Evolutionary conservation across 2,329 filamentous ascomycete species (phyloP).

Genomic region (Cercospora zeina): DNA sequence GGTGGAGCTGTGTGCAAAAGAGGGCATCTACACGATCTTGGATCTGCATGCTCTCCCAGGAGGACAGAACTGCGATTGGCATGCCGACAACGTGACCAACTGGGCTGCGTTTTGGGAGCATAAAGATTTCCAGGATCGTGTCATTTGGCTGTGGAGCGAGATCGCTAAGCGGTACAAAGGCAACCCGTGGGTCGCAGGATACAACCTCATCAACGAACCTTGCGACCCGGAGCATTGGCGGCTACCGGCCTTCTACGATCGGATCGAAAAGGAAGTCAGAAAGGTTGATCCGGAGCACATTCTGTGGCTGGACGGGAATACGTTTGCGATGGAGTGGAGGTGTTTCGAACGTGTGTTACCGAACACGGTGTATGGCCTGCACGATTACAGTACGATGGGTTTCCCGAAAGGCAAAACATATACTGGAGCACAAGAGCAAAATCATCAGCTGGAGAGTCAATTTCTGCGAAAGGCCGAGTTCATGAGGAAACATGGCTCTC

Average conservation of each 20-base stretch:
- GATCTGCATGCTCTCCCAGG: constrained; percentile 54
- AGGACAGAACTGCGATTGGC: constrained; percentile 55
- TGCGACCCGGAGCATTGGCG: constrained; percentile 51
- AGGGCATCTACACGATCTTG: constrained; percentile 54
- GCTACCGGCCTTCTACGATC: constrained; percentile 50
- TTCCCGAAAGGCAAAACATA: constrained; percentile 51
- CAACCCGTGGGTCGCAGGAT: constrained; percentile 53
- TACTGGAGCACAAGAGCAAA: constrained; percentile 48
- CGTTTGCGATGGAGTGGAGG: constrained; percentile 45
- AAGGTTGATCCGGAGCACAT: constrained; percentile 53
- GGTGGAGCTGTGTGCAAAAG: constrained; percentile 51
- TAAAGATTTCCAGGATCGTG: constrained; percentile 54
- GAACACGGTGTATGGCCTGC: constrained; percentile 52
- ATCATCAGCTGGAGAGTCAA: constrained; percentile 46
- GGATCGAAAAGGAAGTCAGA: constrained; percentile 51
- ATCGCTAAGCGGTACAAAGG: constrained; percentile 49
- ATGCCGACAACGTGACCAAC: constrained; percentile 50
- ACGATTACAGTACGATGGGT: constrained; percentile 57
- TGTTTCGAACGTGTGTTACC: constrained; percentile 49
- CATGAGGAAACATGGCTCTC: constrained; percentile 46
- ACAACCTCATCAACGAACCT: constrained; percentile 56
- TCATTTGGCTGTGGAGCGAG: constrained; percentile 53
- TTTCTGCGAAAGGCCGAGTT: constrained; percentile 53
- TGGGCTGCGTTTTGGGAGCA: constrained; percentile 55
- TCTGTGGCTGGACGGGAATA: constrained; percentile 43